Evolutionary conservation across 768 basidiomycete species (phyloP).

Genomic region (Mycena epipterygia): DNA sequence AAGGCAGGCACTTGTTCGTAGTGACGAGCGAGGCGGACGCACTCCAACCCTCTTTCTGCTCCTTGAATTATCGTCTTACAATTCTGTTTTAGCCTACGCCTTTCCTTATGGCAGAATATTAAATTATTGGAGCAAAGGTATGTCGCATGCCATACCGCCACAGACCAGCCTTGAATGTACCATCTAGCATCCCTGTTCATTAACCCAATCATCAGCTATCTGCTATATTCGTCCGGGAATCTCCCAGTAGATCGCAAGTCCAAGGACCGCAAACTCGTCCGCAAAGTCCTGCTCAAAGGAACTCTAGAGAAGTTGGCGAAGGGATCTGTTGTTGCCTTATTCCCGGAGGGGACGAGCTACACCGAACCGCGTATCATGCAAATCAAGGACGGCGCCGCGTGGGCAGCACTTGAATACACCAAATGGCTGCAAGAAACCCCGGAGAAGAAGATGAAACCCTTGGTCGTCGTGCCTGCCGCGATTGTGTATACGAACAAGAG

Average conservation of each 20-base stretch:
- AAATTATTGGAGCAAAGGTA: constrained; percentile 96
- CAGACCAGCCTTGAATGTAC: constrained; percentile 21
- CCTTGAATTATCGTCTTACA: background rate
- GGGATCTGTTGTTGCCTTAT: constrained; percentile 91
- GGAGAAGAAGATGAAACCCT: constrained; percentile 57
- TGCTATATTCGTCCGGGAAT: constrained; percentile 93
- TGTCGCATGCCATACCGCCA: background rate
- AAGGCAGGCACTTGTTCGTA: too few relatives aligned
- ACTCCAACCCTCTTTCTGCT: too few relatives aligned
- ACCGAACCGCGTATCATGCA: constrained; percentile 95
- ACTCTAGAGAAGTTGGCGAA: constrained; percentile 87
- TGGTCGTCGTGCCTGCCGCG: constrained; percentile 83
- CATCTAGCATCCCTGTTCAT: constrained; percentile 79
- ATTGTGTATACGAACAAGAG: constrained; percentile 97
- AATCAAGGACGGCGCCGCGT: constrained; percentile 93
- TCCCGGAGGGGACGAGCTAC: constrained; percentile 95
- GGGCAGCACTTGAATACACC: constrained; percentile 94
- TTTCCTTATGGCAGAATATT: constrained; percentile 88
- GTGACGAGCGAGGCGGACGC: too few relatives aligned
- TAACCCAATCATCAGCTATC: constrained; percentile 78
- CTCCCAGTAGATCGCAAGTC: constrained; percentile 97
- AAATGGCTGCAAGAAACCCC: constrained; percentile 79
- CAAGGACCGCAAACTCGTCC: constrained; percentile 93
- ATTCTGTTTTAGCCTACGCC: constrained; percentile 67
- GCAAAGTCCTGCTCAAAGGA: constrained; percentile 87